These are phyloP conservation scores for Geosiphon pyriformis DNA, from an alignment of 192 early-diverging fungal species.

Conservation along the genomic window DNA sequence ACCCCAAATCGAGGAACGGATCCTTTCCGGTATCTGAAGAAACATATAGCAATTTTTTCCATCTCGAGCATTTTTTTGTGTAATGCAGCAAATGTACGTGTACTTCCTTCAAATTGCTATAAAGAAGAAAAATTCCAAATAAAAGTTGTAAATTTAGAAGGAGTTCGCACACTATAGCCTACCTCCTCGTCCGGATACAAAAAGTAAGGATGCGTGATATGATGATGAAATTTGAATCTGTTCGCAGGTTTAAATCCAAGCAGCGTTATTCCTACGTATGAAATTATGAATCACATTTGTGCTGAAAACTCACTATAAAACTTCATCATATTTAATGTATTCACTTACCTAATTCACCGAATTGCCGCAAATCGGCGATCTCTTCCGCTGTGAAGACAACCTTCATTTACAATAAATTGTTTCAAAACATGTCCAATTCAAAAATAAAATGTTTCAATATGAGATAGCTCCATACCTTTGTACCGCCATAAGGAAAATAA, in stretches of 20 bases:
- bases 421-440: neutral
- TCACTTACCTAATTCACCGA: slow-evolving; percentile 57
- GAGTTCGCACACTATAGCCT: slow-evolving; percentile 3
- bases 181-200: slow-evolving; percentile 75
- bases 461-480: slow-evolving; percentile 37
- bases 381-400: slow-evolving; percentile 72
- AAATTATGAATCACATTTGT: too few relatives aligned
- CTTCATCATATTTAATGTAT: too few relatives aligned
- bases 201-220: slow-evolving; percentile 61
- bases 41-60: slow-evolving; percentile 65
- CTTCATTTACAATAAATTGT: slow-evolving; percentile 24
- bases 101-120: slow-evolving; percentile 63
- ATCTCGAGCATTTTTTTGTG: slow-evolving; percentile 50
- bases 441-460: neutral
- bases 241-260: slow-evolving; percentile 66
- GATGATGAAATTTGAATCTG: slow-evolving; percentile 48
- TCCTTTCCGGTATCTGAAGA: slow-evolving; percentile 44
- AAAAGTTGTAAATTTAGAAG: neutral
- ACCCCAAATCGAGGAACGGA: slow-evolving; percentile 55
- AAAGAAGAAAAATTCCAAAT: neutral
- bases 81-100: slow-evolving; percentile 61
- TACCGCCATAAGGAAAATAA: slow-evolving; percentile 63
- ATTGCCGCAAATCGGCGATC: slow-evolving; percentile 48
- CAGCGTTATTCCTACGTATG: slow-evolving; percentile 46
- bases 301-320: too few relatives aligned